Base-by-base conservation (phyloP, 2,329 filamentous ascomycete genomes). In the Talaromyces sp. region DNA sequence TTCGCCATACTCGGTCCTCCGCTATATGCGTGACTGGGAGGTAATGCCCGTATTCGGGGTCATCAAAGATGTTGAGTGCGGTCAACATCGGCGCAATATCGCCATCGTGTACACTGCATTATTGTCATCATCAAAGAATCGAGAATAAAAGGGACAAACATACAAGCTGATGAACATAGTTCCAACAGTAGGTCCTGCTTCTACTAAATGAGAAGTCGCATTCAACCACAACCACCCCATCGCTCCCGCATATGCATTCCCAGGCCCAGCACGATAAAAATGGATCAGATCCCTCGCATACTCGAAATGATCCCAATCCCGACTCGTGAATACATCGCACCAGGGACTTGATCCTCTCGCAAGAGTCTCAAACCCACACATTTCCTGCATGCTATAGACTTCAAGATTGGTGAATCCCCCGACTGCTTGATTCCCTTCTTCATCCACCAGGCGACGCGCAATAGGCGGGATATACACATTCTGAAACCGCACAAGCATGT, bases 181-280 rank as follows among this genome's bases (percentile, higher is more conserved):
- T 2, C 84, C 84, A 14, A 75, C 77, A 7, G 74, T 72, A 3
- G 78, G 77, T 0, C 83, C 81, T 45, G 81, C 72, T 5, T 74
- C 69, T 64, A 87, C 73, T 41, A 87, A 71, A 56, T 80, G 75
- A 7, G 80, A 76, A 0, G 85, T 87, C 3, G 85, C 84, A 71
- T 87, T 86, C 54, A 88, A 69, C 83, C 84, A 88, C 10, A 86
- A 71, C 81, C 80, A 85, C 2, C 86, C 86, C 83, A 87, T 85
- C 1, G 79, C 75, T 6, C 78, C 76, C 2, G 80, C 81, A 68
- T 85, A 87, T 35, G 74, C 77, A 66, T 85, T 86, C 0, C 85
- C 86, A 0, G 85, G 84, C 0, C 86, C 86, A 9, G 83, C 81
- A 35, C 85, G 81, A 71, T 87, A 87, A 71, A 85, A 87, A 69